These are phyloP conservation scores for Coelastrella sp. DNA, from an alignment of 139 green algal genomes.

Conservation along the genomic window DNA sequence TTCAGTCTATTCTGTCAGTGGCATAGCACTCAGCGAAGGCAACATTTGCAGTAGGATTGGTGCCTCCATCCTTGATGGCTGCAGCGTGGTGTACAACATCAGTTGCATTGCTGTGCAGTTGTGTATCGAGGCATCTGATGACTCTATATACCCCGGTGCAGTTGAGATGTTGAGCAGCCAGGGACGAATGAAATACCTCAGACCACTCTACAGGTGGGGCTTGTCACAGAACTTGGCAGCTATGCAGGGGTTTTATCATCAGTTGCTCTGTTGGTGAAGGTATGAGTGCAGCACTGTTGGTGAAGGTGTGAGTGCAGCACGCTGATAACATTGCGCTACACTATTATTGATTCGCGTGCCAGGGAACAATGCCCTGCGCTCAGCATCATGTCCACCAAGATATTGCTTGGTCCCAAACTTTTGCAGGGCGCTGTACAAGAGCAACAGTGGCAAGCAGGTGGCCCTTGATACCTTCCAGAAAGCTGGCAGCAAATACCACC, in stretches of 20 bases:
- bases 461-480: slow-evolving; percentile 76
- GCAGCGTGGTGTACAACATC: no score
- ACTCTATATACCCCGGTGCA: slow-evolving; percentile 53
- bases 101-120: slow-evolving; percentile 66
- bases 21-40: no score
- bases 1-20: background rate
- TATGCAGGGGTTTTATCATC: no score
- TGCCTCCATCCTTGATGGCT: no score
- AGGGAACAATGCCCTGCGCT: no score
- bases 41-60: no score
- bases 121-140: slow-evolving; percentile 75
- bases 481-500: slow-evolving; percentile 76
- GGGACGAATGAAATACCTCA: slow-evolving; percentile 63
- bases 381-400: background rate
- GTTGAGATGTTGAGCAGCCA: slow-evolving; percentile 72
- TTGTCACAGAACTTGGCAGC: no score
- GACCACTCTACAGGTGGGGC: slow-evolving; percentile 26
- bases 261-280: no score
- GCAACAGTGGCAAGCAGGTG: slow-evolving; percentile 57
- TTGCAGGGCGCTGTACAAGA: slow-evolving; percentile 74
- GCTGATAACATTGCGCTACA: background rate
- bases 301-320: background rate
- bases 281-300: no score
- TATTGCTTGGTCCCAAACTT: no score
- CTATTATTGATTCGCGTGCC: no score